These are phyloP conservation scores for Micractinium conductrix DNA, from an alignment of 139 green algal species.

Conservation along the genomic window DNA sequence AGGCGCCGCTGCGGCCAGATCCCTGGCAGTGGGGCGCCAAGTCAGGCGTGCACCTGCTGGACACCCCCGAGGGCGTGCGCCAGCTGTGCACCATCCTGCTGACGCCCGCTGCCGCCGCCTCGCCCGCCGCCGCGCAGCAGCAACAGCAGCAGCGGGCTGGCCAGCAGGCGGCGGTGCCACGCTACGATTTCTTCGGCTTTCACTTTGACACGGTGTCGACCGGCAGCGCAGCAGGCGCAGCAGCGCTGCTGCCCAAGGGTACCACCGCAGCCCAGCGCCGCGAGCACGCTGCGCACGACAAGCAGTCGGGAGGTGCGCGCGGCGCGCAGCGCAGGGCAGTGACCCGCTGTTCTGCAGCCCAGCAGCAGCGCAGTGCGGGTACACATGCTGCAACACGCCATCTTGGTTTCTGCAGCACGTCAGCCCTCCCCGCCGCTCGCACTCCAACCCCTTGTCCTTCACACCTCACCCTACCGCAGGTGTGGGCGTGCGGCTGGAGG, in stretches of 20 bases:
- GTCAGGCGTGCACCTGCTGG: slow-evolving; percentile 10
- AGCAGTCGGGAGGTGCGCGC: slow-evolving; percentile 1
- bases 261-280: slow-evolving; percentile 7
- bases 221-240: neutral
- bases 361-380: too few species aligned
- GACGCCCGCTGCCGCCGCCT: neutral
- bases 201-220: slow-evolving; percentile 18
- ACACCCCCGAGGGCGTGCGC: slow-evolving; percentile 4
- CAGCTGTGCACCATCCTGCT: slow-evolving; percentile 26
- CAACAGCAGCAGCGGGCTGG: neutral
- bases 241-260: slow-evolving; percentile 3
- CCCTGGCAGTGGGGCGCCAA: slow-evolving; percentile 20
- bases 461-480: neutral
- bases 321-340: too few species aligned
- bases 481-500: slow-evolving; percentile 41
- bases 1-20: slow-evolving; percentile 23
- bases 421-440: neutral
- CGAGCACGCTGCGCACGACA: slow-evolving; percentile 9
- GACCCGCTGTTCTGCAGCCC: too few species aligned
- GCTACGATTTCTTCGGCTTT: slow-evolving; percentile 33
- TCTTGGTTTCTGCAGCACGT: too few species aligned
- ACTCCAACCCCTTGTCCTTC: neutral
- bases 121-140: neutral
- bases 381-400: too few species aligned
- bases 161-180: neutral